Evolutionary conservation across 2,329 filamentous ascomycete genomes (phyloP).

Genomic region (Myriangium duriaei): DNA sequence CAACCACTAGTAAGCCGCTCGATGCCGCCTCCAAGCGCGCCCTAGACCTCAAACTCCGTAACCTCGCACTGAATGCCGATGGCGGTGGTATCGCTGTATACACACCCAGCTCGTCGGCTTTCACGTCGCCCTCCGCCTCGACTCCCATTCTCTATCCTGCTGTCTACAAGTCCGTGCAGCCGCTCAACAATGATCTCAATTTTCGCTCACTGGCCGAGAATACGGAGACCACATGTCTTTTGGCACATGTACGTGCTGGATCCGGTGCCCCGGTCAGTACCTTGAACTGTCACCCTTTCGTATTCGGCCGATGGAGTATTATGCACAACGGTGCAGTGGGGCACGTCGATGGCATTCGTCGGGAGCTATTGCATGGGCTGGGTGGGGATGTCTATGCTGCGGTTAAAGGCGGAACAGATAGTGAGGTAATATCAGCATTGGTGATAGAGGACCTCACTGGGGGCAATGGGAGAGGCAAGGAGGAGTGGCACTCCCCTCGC

Average conservation of each 20-base stretch:
- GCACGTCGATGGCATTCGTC: slow-evolving; percentile 35
- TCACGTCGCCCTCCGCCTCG: slow-evolving; percentile 20
- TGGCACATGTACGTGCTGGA: slow-evolving; percentile 42
- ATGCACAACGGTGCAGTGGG: slow-evolving; percentile 45
- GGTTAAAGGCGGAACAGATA: slow-evolving; percentile 40
- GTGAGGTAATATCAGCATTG: slow-evolving; percentile 39
- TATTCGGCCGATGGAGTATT: slow-evolving; percentile 41
- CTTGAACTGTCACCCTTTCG: slow-evolving; percentile 44
- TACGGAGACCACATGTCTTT: slow-evolving; percentile 37
- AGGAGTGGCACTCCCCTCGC: slow-evolving; percentile 33
- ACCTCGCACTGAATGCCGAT: slow-evolving; percentile 43
- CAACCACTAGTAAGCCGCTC: no score
- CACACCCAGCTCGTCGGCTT: slow-evolving; percentile 32
- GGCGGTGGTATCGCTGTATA: slow-evolving; percentile 45
- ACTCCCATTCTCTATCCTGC: slow-evolving; percentile 31
- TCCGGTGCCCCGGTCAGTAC: slow-evolving; percentile 36
- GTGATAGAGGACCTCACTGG: slow-evolving; percentile 36
- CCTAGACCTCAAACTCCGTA: slow-evolving; percentile 35
- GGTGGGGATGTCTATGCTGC: slow-evolving; percentile 36
- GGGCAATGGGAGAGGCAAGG: slow-evolving; percentile 24
- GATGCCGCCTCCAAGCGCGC: slow-evolving; percentile 25
- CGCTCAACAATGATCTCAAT: slow-evolving; percentile 41
- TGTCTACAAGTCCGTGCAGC: slow-evolving; percentile 40
- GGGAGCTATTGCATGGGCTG: slow-evolving; percentile 33
- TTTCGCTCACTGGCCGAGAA: slow-evolving; percentile 41